A percentile compares a stretch with the other conserved stretches of the same genome.
Evolutionary conservation across 2,329 filamentous ascomycete species (phyloP).

Genomic region (Fusarium falciforme): DNA sequence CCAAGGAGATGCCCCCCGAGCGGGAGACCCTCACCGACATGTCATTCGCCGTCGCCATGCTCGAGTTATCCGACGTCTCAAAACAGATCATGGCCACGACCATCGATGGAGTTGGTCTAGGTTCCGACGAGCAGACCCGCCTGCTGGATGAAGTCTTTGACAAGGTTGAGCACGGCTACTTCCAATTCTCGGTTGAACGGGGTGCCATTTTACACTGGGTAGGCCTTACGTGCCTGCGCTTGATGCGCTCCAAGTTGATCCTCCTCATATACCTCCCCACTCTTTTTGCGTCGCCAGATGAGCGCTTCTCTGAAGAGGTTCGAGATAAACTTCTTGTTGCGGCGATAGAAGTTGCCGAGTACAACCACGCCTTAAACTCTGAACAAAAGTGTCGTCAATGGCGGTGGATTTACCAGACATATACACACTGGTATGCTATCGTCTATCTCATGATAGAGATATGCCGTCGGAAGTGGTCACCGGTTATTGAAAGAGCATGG

Average conservation of each 20-base stretch:
- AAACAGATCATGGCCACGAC: slow-evolving; percentile 52
- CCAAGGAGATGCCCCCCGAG: slow-evolving; percentile 58
- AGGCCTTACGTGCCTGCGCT: slow-evolving; percentile 50
- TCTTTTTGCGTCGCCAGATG: slow-evolving; percentile 55
- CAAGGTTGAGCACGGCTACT: slow-evolving; percentile 55
- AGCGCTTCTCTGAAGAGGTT: slow-evolving; percentile 52
- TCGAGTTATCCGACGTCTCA: slow-evolving; percentile 50
- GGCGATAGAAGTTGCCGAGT: slow-evolving; percentile 67
- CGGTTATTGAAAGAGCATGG: slow-evolving; percentile 61
- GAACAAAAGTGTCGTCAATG: slow-evolving; percentile 62
- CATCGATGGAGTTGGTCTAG: slow-evolving; percentile 17
- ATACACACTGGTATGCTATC: slow-evolving; percentile 69
- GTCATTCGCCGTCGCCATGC: slow-evolving; percentile 54
- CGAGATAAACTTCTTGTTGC: slow-evolving; percentile 60
- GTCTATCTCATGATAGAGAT: slow-evolving; percentile 66
- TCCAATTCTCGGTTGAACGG: slow-evolving; percentile 51
- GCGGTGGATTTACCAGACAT: slow-evolving; percentile 70
- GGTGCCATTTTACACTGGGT: slow-evolving; percentile 53
- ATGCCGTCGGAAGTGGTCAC: slow-evolving; percentile 58
- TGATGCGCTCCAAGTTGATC: slow-evolving; percentile 66
- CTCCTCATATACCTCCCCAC: slow-evolving; percentile 65
- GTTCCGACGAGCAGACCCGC: slow-evolving; percentile 54
- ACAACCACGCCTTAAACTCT: slow-evolving; percentile 64
- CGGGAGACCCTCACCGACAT: slow-evolving; percentile 66
- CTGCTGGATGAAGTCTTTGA: slow-evolving; percentile 60